Evolutionary conservation across 2,329 filamentous ascomycete species (phyloP).

Genomic region (Plenodomus tracheiphilus): DNA sequence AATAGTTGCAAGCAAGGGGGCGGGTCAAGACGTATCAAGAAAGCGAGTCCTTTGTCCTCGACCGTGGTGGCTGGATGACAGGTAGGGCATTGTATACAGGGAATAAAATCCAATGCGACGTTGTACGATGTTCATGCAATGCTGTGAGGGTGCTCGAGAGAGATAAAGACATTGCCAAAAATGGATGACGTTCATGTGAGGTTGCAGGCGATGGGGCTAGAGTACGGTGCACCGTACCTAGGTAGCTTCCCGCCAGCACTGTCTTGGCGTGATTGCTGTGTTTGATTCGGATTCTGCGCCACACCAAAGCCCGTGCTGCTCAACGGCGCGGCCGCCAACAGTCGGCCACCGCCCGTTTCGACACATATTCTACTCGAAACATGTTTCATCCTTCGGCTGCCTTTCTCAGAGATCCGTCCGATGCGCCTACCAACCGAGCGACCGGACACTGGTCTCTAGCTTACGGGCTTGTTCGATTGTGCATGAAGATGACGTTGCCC

Average conservation of each 20-base stretch:
- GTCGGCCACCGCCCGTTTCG: too few relatives aligned
- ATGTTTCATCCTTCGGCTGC: background rate
- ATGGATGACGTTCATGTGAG: conserved; percentile 22
- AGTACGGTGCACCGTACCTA: background rate
- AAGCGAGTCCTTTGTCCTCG: conserved; percentile 23
- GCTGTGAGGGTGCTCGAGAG: background rate
- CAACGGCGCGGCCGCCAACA: background rate
- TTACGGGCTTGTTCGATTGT: background rate
- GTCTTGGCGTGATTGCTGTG: conserved; percentile 1
- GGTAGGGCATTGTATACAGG: conserved; percentile 22
- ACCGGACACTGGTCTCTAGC: background rate
- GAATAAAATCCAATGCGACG: conserved; percentile 6
- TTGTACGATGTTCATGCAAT: conserved; percentile 1
- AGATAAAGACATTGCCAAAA: conserved; percentile 1
- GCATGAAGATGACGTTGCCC: background rate
- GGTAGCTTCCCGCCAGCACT: background rate
- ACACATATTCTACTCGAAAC: background rate
- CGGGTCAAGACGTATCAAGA: conserved; percentile 28
- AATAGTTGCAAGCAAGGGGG: conserved; percentile 34
- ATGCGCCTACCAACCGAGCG: background rate
- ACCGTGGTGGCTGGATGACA: conserved; percentile 8
- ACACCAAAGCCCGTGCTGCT: background rate
- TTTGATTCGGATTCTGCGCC: background rate
- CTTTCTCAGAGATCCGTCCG: background rate
- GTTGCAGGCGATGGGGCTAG: background rate